Conservation (phyloP, 1,284 basidiomycete genomes). For the Ceratobasidium sp. region DNA sequence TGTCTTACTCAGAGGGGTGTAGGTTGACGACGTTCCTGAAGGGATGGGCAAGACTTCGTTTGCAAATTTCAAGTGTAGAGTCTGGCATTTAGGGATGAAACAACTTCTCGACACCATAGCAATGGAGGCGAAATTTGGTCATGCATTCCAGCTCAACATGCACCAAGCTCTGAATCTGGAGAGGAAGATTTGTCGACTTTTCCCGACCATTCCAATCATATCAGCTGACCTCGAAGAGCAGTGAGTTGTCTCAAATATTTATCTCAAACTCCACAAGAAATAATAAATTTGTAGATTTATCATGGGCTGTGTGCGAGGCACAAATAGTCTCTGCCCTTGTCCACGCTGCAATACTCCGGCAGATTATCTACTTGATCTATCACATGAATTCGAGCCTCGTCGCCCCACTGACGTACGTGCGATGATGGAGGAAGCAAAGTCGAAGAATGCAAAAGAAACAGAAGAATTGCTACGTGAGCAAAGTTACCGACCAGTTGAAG, state of each 20-base stretch:
- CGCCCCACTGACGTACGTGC: background rate
- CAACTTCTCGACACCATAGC: background rate
- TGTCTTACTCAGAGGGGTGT: background rate
- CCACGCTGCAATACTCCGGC: background rate
- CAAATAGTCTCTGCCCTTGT: background rate
- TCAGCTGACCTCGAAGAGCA: slow-evolving; percentile 12
- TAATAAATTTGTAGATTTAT: too few species aligned
- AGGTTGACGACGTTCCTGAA: background rate
- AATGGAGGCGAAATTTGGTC: background rate
- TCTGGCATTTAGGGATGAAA: background rate
- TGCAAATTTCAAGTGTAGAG: background rate
- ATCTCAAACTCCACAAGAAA: too few species aligned
- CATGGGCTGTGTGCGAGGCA: background rate
- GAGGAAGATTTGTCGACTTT: background rate
- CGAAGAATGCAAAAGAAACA: background rate
- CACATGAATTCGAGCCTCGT: background rate
- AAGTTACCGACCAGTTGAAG: background rate
- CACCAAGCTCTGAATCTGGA: background rate
- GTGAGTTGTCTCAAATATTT: background rate
- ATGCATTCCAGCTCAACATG: background rate
- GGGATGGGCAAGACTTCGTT: background rate
- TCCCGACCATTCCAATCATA: background rate
- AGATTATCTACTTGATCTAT: background rate
- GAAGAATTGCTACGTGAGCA: background rate
- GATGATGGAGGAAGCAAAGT: background rate